Evolutionary conservation across 1,284 basidiomycete species (phyloP).

Genomic region (Fomitopsis pinicola): DNA sequence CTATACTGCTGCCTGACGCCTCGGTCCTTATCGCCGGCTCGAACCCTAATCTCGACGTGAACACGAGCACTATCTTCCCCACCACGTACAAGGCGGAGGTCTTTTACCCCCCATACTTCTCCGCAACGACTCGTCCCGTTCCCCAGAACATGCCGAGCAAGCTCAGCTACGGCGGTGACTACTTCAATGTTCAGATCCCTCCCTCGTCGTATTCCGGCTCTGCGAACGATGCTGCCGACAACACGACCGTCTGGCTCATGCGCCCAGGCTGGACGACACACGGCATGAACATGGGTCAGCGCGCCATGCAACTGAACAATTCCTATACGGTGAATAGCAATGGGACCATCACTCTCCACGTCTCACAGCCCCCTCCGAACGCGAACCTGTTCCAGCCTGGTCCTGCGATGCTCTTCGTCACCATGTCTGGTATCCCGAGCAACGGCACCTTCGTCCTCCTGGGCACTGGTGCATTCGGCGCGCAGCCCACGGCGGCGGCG

Average conservation of each 20-base stretch:
- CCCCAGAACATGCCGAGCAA: slow-evolving; percentile 69
- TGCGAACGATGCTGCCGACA: slow-evolving; percentile 65
- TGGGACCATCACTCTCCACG: slow-evolving; percentile 72
- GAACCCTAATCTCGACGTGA: slow-evolving; percentile 90
- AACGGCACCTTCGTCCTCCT: slow-evolving; percentile 73
- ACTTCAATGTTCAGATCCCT: slow-evolving; percentile 70
- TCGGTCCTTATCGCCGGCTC: slow-evolving; percentile 88
- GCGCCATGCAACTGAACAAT: slow-evolving; percentile 72
- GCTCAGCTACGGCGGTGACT: slow-evolving; percentile 82
- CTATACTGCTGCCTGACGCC: slow-evolving; percentile 85
- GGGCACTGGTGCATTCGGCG: slow-evolving; percentile 75
- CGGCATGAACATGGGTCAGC: slow-evolving; percentile 92
- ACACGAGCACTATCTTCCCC: slow-evolving; percentile 64
- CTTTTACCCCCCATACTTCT: slow-evolving; percentile 85
- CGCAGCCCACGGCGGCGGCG: slow-evolving; percentile 48
- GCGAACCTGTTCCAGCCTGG: slow-evolving; percentile 84
- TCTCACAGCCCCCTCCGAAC: slow-evolving; percentile 78
- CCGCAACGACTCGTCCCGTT: slow-evolving; percentile 65
- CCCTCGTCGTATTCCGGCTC: slow-evolving; percentile 60
- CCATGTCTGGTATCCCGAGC: slow-evolving; percentile 79
- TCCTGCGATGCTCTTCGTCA: slow-evolving; percentile 79
- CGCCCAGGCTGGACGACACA: slow-evolving; percentile 93
- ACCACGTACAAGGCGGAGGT: slow-evolving; percentile 87
- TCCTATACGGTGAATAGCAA: slow-evolving; percentile 79
- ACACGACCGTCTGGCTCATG: slow-evolving; percentile 77